Evolutionary conservation across 2,329 filamentous ascomycete genomes (phyloP).

Genomic region (Exophiala viscosa): DNA sequence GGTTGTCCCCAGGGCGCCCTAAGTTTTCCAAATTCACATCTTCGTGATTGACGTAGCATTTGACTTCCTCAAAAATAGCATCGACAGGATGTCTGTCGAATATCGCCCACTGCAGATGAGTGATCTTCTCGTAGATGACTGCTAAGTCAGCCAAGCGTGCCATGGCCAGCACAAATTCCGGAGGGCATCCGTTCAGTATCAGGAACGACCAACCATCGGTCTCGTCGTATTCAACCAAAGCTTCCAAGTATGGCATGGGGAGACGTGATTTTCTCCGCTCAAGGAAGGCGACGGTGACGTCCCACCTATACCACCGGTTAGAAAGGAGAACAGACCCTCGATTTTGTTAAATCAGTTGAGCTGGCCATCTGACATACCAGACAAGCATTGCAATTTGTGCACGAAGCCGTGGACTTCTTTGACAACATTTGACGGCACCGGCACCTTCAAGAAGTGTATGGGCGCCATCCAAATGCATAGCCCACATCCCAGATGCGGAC

Average conservation of each 20-base stretch:
- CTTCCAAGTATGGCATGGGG: slow-evolving; percentile 26
- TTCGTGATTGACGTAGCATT: slow-evolving; percentile 27
- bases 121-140: slow-evolving; percentile 30
- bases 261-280: slow-evolving; percentile 32
- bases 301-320: too few species aligned
- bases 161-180: slow-evolving; percentile 30
- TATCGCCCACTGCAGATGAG: slow-evolving; percentile 33
- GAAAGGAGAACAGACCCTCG: too few species aligned
- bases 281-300: slow-evolving; percentile 35
- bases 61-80: slow-evolving; percentile 17
- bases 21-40: neutral
- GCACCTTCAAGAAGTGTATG: slow-evolving; percentile 30
- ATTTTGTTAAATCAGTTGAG: too few species aligned
- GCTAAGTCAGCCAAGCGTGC: slow-evolving; percentile 32
- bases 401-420: slow-evolving; percentile 27
- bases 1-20: neutral
- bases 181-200: slow-evolving; percentile 35
- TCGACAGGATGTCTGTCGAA: slow-evolving; percentile 29
- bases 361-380: too few species aligned
- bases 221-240: slow-evolving; percentile 23
- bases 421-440: slow-evolving; percentile 2
- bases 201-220: slow-evolving; percentile 32
- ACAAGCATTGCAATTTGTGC: slow-evolving; percentile 34
- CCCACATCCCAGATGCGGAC: slow-evolving; percentile 35
- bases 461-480: slow-evolving; percentile 29